These are phyloP conservation scores for Dalbergia oliveri DNA, from an alignment of 306 rosid species.

Conservation along the genomic window DNA sequence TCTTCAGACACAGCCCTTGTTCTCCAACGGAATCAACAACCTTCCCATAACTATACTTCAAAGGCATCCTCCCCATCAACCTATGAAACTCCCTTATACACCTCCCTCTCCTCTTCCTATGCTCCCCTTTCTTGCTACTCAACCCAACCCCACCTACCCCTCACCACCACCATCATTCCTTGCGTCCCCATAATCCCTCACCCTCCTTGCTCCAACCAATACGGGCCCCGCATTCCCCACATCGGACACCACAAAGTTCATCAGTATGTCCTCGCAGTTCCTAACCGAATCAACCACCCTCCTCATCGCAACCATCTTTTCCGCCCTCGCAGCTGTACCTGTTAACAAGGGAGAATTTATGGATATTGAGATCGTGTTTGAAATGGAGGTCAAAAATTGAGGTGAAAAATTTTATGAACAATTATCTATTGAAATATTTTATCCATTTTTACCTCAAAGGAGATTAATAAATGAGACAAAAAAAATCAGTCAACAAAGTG, in stretches of 20 bases:
- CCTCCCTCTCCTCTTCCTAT: slow-evolving; percentile 79
- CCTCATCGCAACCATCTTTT: slow-evolving; percentile 59
- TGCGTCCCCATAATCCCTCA: slow-evolving; percentile 82
- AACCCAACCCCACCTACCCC: slow-evolving; percentile 57
- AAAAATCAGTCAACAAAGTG: too few species aligned
- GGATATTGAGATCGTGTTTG: too few species aligned
- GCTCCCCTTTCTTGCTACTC: slow-evolving; percentile 78
- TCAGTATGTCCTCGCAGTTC: slow-evolving; percentile 88
- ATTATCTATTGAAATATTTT: too few species aligned
- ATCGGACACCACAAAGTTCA: slow-evolving; percentile 84
- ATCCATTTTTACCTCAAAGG: too few species aligned
- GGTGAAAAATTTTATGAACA: too few species aligned
- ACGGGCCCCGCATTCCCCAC: slow-evolving; percentile 67
- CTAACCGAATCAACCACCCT: slow-evolving; percentile 59
- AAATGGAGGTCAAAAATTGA: too few species aligned
- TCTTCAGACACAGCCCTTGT: slow-evolving; percentile 76
- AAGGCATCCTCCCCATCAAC: slow-evolving; percentile 68
- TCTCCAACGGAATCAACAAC: slow-evolving; percentile 74
- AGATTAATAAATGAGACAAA: too few species aligned
- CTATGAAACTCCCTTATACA: slow-evolving; percentile 82
- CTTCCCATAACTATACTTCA: slow-evolving; percentile 79
- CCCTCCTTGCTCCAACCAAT: slow-evolving; percentile 70
- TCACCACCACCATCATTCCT: slow-evolving; percentile 61
- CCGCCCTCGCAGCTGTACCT: slow-evolving; percentile 72
- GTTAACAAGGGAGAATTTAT: background rate